These are phyloP conservation scores for Verticillium tricorpus DNA, from an alignment of 2,329 filamentous ascomycete species.

Conservation along the genomic window DNA sequence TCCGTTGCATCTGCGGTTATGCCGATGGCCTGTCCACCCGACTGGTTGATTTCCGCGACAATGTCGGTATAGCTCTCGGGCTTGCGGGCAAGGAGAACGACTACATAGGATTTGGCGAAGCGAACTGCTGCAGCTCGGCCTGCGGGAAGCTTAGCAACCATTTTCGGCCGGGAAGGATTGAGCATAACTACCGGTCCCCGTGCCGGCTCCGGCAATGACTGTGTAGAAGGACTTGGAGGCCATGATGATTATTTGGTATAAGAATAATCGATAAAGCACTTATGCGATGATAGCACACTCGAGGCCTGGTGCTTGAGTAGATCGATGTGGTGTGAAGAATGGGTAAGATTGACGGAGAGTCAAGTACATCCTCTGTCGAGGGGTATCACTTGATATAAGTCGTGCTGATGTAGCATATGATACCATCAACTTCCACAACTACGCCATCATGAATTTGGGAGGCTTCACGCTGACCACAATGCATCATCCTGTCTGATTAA, in stretches of 20 bases:
- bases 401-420: background rate
- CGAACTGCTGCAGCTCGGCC: constrained; percentile 47
- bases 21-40: constrained; percentile 66
- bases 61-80: constrained; percentile 62
- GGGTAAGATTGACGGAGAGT: background rate
- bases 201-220: constrained; percentile 67
- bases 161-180: background rate
- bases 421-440: background rate
- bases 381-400: background rate
- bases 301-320: too few relatives aligned
- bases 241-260: constrained; percentile 10
- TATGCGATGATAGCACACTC: too few relatives aligned
- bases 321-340: background rate
- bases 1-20: constrained; percentile 62
- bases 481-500: background rate
- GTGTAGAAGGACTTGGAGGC: constrained; percentile 48
- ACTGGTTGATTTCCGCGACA: constrained; percentile 61
- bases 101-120: constrained; percentile 63
- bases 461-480: background rate
- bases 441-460: background rate
- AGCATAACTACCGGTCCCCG: constrained; percentile 50
- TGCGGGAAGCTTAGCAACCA: constrained; percentile 9
- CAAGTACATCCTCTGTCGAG: background rate
- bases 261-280: background rate
- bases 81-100: constrained; percentile 69